phyloP scores from a whole-genome alignment of 805 yeast genomes.

The Kluyveromyces siamensis region DNA sequence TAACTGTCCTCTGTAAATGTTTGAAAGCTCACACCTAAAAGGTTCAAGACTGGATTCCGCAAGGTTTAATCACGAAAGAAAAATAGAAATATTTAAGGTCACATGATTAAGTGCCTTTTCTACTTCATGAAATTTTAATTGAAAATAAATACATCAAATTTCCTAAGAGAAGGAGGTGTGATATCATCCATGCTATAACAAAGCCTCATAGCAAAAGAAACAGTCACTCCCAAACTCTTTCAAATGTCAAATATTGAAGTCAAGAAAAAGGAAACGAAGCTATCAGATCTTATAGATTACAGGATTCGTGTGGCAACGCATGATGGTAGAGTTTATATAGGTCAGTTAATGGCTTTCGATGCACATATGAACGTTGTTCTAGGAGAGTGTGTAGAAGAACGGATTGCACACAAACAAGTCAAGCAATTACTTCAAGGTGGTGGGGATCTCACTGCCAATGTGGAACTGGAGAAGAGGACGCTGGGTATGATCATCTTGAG shows the following conservation, averaged over 20 bases:
- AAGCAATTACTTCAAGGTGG: constrained; percentile 27
- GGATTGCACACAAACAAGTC: constrained; percentile 53
- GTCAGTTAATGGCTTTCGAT: constrained; percentile 81
- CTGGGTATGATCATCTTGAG: constrained; percentile 77
- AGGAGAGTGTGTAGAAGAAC: constrained; percentile 74
- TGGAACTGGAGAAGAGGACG: constrained; percentile 59
- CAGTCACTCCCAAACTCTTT: not conserved
- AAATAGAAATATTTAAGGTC: not conserved
- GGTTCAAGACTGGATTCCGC: too few species aligned
- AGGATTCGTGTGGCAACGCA: constrained; percentile 62
- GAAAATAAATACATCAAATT: not conserved
- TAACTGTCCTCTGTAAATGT: too few species aligned
- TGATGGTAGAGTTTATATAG: constrained; percentile 74
- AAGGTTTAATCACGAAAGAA: too few species aligned
- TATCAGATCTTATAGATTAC: constrained; percentile 60
- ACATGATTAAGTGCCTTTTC: not conserved
- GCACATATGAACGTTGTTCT: constrained; percentile 81
- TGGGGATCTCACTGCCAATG: constrained; percentile 29
- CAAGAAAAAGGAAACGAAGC: constrained; percentile 13
- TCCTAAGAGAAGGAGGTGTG: too few species aligned
- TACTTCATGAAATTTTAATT: not conserved
- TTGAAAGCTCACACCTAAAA: too few species aligned
- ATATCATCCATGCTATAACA: not conserved
- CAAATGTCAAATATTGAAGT: constrained; percentile 1
- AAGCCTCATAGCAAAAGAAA: not conserved